Evolutionary conservation across 2,329 filamentous ascomycete species (phyloP).

Genomic region (Pseudogymnoascus sp.): DNA sequence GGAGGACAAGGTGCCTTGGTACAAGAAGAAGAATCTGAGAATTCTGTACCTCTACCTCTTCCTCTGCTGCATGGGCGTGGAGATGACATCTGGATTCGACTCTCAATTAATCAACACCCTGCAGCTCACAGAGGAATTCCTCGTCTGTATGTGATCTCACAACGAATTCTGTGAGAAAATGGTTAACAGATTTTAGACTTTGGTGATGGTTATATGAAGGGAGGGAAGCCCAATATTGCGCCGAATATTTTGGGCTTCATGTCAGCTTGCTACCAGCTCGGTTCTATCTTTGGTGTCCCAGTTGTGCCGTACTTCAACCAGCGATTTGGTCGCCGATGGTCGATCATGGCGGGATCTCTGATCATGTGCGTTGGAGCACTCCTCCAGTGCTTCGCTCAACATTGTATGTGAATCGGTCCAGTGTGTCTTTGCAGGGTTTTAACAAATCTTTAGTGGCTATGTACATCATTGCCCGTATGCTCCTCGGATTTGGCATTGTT

Average conservation of each 20-base stretch:
- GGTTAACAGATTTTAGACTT: slow-evolving; percentile 14
- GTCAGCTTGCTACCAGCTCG: slow-evolving; percentile 47
- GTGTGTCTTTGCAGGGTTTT: not conserved
- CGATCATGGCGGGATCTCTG: slow-evolving; percentile 48
- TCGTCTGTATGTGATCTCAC: not conserved
- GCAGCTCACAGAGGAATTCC: slow-evolving; percentile 25
- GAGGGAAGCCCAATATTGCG: slow-evolving; percentile 21
- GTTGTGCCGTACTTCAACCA: slow-evolving; percentile 47
- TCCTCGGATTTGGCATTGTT: slow-evolving; percentile 47
- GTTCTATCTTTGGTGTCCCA: slow-evolving; percentile 47
- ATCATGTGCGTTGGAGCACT: slow-evolving; percentile 50
- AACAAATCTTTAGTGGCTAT: slow-evolving; percentile 34
- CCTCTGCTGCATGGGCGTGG: slow-evolving; percentile 45
- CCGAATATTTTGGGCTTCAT: slow-evolving; percentile 39
- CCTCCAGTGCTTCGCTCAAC: slow-evolving; percentile 41
- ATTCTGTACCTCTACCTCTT: slow-evolving; percentile 34
- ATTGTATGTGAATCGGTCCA: slow-evolving; percentile 26
- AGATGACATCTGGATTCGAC: slow-evolving; percentile 49
- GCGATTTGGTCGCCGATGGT: slow-evolving; percentile 41
- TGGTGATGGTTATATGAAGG: slow-evolving; percentile 5
- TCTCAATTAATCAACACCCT: slow-evolving; percentile 42
- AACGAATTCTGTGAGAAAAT: not conserved
- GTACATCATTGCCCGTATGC: slow-evolving; percentile 45
- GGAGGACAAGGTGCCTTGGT: slow-evolving; percentile 34
- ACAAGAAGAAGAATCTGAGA: slow-evolving; percentile 32